Conservation (phyloP, 306 rosid genomes). For the Rosa lucieae region DNA sequence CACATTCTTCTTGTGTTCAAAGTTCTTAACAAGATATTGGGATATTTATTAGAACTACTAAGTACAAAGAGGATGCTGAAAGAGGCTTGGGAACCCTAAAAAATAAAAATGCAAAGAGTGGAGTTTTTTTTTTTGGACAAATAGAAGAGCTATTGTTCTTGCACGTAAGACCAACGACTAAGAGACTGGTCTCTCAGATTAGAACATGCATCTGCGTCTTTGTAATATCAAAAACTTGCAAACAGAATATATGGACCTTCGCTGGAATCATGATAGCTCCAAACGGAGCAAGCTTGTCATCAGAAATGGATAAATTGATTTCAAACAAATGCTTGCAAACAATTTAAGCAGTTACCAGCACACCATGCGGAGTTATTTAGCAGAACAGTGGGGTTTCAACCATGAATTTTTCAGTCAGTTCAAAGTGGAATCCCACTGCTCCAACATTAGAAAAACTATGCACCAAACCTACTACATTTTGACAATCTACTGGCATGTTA, state of each 20-base stretch:
- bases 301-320: not conserved
- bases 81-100: not conserved
- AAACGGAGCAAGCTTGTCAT: not conserved
- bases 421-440: slow-evolving; percentile 45
- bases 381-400: not conserved
- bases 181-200: not conserved
- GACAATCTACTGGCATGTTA: slow-evolving; percentile 47
- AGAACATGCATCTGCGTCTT: not conserved
- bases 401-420: slow-evolving; percentile 28
- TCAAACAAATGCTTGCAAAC: not conserved
- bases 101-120: not conserved
- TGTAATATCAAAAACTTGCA: not conserved
- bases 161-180: not conserved
- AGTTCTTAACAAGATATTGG: too few relatives aligned
- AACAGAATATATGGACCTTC: not conserved
- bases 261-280: not conserved
- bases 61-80: not conserved
- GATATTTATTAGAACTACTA: not conserved
- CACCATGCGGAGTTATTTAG: not conserved
- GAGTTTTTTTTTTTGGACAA: too few relatives aligned
- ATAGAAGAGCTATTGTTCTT: not conserved
- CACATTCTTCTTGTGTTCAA: too few relatives aligned
- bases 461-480: slow-evolving; percentile 28
- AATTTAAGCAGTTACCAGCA: not conserved
- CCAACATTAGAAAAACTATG: slow-evolving; percentile 36